Evolutionary conservation across 352 stramenopile species (phyloP), one percentile per base, ranked within the genome.

Genomic region (Aphanomyces stellatus): DNA sequence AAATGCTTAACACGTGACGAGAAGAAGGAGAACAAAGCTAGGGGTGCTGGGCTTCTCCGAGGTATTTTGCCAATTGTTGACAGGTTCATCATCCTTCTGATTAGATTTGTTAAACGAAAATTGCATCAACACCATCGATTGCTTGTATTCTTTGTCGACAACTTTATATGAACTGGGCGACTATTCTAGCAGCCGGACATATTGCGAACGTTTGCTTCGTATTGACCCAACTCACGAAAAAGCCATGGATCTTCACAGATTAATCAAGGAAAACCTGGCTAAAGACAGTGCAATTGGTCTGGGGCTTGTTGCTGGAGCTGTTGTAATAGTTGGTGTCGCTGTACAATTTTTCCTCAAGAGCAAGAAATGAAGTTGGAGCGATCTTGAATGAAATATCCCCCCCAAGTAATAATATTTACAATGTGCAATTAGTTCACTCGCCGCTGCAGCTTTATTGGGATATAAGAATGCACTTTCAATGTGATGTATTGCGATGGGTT

Each of bases 211-310:
- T 7, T 27, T 67, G 3, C 49, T 67, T n/a, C 60, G 60, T 2
- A 55, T 67, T 33, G 48, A 67, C 33, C 60, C 60, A 19, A 67
- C 40, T 7, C 40, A 67, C 34, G 46, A 67, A 37, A 67, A 67
- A 57, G 60, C 60, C 19, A 19, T 67, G 22, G 51, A 48, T 15
- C 49, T 67, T 17, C 60, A 67, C 49, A 49, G 48, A 48, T 67
- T 7, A 15, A 41, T 51, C 24, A 55, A 57, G 27, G 60, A 67
- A 15, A 49, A 55, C 13, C 10, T 67, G n/a, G n/a, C 27, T 10
- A 49, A 51, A 15, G 60, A 67, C 49, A 33, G 60, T n/a, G 31
- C 28, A 13, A 67, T 67, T 33, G 60, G 60, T 11, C 31, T 67
- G 17, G 43, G 41, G 11, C 28, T 67, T 7, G 60, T 41, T 11